A percentile compares a stretch with the other conserved stretches of the same genome.
These are phyloP conservation scores for Lichtheimia corymbifera DNA, from an alignment of 371 early-diverging fungal genomes.

Conservation along the genomic window DNA sequence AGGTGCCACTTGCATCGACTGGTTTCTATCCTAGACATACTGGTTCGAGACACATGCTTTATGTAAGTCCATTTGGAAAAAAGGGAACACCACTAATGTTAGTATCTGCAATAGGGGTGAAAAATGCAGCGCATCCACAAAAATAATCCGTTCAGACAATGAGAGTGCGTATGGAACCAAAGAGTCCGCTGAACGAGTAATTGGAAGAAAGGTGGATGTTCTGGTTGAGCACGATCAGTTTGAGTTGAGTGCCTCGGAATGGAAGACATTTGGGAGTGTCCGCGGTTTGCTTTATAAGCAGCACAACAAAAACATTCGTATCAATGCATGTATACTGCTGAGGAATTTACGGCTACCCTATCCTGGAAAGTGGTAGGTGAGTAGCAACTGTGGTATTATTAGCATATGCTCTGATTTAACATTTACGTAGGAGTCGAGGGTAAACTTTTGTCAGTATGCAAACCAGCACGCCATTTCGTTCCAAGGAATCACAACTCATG, in stretches of 20 bases:
- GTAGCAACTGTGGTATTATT: too few species aligned
- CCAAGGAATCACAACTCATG: too few species aligned
- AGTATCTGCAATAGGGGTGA: conserved; percentile 1
- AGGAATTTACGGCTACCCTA: neutral
- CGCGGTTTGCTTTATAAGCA: neutral
- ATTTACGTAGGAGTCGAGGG: too few species aligned
- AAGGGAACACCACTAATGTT: neutral
- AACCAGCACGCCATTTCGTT: too few species aligned
- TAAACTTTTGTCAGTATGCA: too few species aligned
- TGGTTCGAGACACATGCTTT: neutral
- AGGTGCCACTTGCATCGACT: neutral
- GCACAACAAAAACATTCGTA: neutral
- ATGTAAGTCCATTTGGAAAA: neutral
- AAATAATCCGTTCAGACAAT: neutral
- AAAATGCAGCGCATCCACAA: neutral
- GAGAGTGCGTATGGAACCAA: neutral
- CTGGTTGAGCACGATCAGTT: neutral
- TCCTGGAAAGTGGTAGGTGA: neutral
- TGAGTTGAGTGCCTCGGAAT: neutral
- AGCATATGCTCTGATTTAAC: too few species aligned
- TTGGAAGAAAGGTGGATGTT: conserved; percentile 2
- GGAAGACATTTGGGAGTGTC: neutral
- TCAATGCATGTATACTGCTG: neutral
- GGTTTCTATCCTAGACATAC: neutral
- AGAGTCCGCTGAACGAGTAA: neutral